A percentile compares a stretch with the other conserved stretches of the same genome.
Evolutionary conservation across 2,329 filamentous ascomycete species (phyloP).

Genomic region (Onygena corvina): DNA sequence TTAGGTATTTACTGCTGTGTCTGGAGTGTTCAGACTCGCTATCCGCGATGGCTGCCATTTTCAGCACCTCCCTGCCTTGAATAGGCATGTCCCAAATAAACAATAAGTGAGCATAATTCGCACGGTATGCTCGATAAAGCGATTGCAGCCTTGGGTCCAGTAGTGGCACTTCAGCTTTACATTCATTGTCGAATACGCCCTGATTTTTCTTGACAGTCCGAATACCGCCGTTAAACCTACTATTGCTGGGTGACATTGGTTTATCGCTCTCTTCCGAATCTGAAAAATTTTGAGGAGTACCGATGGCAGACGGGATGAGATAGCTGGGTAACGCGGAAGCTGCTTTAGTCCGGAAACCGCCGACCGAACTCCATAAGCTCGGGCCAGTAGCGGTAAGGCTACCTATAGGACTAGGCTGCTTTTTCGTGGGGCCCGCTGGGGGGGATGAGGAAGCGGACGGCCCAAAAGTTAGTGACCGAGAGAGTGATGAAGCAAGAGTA

Average conservation of each 20-base stretch:
- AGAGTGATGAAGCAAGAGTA: constrained; percentile 34
- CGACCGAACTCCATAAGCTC: constrained; percentile 22
- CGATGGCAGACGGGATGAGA: constrained; percentile 22
- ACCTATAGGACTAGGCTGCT: constrained; percentile 27
- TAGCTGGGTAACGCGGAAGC: constrained; percentile 22
- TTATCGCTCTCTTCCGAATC: constrained; percentile 29
- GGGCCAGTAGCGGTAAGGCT: constrained; percentile 24
- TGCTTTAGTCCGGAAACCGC: constrained; percentile 15
- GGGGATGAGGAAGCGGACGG: constrained; percentile 35
- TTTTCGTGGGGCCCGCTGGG: constrained; percentile 24
- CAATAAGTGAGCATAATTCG: constrained; percentile 47
- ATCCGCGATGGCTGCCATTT: constrained; percentile 32
- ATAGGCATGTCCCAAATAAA: constrained; percentile 47
- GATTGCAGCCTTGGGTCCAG: constrained; percentile 39
- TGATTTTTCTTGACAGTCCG: constrained; percentile 46
- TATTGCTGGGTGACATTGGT: constrained; percentile 20
- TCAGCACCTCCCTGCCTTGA: constrained; percentile 46
- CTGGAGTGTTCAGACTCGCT: neutral
- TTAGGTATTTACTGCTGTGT: neutral
- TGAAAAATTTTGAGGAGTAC: constrained; percentile 24
- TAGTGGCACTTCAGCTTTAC: constrained; percentile 36
- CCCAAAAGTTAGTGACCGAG: constrained; percentile 35
- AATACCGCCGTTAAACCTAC: constrained; percentile 23
- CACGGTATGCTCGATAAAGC: constrained; percentile 43
- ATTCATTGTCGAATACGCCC: constrained; percentile 44